A percentile compares a stretch with the other conserved stretches of the same genome.
phyloP scores from a whole-genome alignment of 2,329 filamentous ascomycete genomes.

The Aspergillus tamarii region DNA sequence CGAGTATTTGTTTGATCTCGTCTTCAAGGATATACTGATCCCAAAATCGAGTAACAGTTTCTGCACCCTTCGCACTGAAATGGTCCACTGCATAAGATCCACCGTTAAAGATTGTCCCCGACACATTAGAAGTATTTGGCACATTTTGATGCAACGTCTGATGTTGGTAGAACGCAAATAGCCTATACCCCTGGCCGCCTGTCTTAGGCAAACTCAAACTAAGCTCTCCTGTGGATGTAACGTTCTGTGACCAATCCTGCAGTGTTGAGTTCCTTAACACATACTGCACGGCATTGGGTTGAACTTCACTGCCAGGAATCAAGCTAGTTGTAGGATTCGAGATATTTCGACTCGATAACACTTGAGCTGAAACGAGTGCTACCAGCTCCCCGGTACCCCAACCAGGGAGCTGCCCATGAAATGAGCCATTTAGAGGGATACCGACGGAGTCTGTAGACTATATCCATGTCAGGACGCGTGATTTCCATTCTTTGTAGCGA shows the following conservation, averaged over 20 bases:
- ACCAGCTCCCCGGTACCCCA: conserved; percentile 42
- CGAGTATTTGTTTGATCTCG: conserved; percentile 33
- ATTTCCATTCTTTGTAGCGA: background rate
- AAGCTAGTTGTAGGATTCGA: conserved; percentile 10
- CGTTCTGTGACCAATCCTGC: conserved; percentile 11
- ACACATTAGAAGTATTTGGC: conserved; percentile 25
- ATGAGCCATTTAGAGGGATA: conserved; percentile 33
- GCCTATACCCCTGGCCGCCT: conserved; percentile 2
- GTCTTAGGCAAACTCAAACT: conserved; percentile 11
- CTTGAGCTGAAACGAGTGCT: conserved; percentile 26
- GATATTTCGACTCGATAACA: conserved; percentile 20
- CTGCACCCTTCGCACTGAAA: conserved; percentile 43
- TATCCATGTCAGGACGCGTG: background rate
- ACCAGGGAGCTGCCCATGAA: conserved; percentile 37
- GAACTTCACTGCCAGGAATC: conserved; percentile 4
- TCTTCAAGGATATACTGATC: conserved; percentile 42
- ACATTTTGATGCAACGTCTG: conserved; percentile 27
- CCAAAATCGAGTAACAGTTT: conserved; percentile 41
- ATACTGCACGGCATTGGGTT: conserved; percentile 13
- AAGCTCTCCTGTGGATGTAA: conserved; percentile 14
- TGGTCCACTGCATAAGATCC: conserved; percentile 46
- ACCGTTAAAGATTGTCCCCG: conserved; percentile 34
- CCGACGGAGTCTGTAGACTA: conserved; percentile 13
- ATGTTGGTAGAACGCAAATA: conserved; percentile 26
- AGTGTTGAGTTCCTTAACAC: conserved; percentile 18